phyloP scores from a whole-genome alignment of 2,329 filamentous ascomycete species.

The Diplocarpon mali region DNA sequence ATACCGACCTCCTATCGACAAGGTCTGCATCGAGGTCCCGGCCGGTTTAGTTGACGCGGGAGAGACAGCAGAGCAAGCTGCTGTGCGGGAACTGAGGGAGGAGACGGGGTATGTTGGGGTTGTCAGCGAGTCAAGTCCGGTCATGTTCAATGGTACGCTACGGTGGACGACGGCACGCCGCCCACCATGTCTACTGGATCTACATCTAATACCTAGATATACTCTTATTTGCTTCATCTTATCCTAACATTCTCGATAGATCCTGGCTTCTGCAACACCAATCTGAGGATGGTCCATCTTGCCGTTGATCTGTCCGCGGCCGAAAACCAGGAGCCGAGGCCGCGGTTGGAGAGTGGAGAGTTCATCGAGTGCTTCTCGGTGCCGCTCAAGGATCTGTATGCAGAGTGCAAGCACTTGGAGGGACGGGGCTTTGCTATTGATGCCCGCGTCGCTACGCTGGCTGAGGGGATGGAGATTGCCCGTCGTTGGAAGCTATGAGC shows the following conservation, averaged over 20 bases:
- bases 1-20: constrained; percentile 50
- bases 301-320: constrained; percentile 35
- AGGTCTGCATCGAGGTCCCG: constrained; percentile 51
- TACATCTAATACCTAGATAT: background rate
- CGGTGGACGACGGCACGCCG: too few species aligned
- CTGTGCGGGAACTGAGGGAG: constrained; percentile 52
- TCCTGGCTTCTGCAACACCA: constrained; percentile 56
- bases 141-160: constrained; percentile 51
- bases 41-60: constrained; percentile 52
- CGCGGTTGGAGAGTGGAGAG: constrained; percentile 39
- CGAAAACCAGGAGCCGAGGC: constrained; percentile 35
- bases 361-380: constrained; percentile 43
- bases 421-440: constrained; percentile 30
- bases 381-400: constrained; percentile 34
- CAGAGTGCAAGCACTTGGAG: constrained; percentile 35
- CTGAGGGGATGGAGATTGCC: constrained; percentile 31
- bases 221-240: too few species aligned
- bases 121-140: constrained; percentile 44
- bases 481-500: constrained; percentile 27
- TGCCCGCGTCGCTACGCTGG: constrained; percentile 30
- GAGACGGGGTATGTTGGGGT: constrained; percentile 55
- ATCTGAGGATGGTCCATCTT: constrained; percentile 43
- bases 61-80: constrained; percentile 49
- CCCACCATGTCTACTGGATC: background rate
- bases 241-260: constrained; percentile 28